Evolutionary conservation across 257 asterid genomes (phyloP).

Genomic region (Solanum chmielewskii): DNA sequence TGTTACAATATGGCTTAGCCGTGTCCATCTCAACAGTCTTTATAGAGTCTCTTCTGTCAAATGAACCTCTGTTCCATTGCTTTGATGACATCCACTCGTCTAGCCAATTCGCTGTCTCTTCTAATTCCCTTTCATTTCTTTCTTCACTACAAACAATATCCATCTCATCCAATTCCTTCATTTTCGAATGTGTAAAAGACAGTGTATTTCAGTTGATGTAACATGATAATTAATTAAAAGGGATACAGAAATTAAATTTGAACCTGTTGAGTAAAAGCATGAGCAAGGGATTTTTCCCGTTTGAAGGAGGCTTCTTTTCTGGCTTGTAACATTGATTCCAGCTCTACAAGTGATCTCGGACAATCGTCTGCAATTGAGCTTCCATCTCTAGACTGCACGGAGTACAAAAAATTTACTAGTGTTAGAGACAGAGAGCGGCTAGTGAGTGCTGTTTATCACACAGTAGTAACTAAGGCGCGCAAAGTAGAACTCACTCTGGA

Average conservation of each 20-base stretch:
- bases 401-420: neutral
- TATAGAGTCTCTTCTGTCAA: constrained; percentile 60
- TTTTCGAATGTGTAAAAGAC: constrained; percentile 4
- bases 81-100: constrained; percentile 55
- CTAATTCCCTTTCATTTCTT: constrained; percentile 22
- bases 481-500: constrained; percentile 36
- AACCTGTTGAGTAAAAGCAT: constrained; percentile 65
- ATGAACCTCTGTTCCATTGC: constrained; percentile 65
- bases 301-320: constrained; percentile 63
- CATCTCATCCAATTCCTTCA: constrained; percentile 25
- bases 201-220: neutral
- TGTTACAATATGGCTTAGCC: constrained; percentile 13
- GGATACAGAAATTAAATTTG: neutral
- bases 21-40: constrained; percentile 75
- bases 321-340: constrained; percentile 51
- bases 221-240: neutral
- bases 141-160: constrained; percentile 12
- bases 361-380: constrained; percentile 48
- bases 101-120: constrained; percentile 41
- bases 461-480: neutral
- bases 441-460: neutral
- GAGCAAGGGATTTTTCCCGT: constrained; percentile 53
- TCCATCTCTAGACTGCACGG: constrained; percentile 56
- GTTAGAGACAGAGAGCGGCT: neutral
- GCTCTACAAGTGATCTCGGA: constrained; percentile 66